A percentile compares a stretch with the other conserved stretches of the same genome.
Conservation (phyloP, 2,329 filamentous ascomycete species). For the Rutstroemia sp. region DNA sequence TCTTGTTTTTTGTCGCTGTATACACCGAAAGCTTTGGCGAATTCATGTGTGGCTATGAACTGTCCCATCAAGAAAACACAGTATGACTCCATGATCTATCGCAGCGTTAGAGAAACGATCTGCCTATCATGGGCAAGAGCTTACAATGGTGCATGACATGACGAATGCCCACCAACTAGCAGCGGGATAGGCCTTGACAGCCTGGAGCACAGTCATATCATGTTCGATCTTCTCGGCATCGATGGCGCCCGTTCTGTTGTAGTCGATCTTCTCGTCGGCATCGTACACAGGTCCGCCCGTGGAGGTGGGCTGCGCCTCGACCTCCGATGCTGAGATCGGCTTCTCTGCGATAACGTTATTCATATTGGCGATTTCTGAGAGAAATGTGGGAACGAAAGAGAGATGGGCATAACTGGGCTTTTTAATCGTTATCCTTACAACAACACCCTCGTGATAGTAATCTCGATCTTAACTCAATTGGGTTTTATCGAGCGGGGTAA, state of each 20-base stretch:
- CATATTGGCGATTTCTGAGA: conserved; percentile 19
- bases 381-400: conserved; percentile 24
- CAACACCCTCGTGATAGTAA: neutral
- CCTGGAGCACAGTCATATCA: conserved; percentile 40
- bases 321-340: conserved; percentile 10
- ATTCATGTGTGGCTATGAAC: conserved; percentile 45
- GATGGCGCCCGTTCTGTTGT: conserved; percentile 24
- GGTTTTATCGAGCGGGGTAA: too few relatives aligned
- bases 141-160: conserved; percentile 48
- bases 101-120: conserved; percentile 10
- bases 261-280: conserved; percentile 22
- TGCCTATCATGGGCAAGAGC: conserved; percentile 9
- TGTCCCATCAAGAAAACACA: conserved; percentile 53
- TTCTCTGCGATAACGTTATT: conserved; percentile 14
- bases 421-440: conserved; percentile 19
- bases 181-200: conserved; percentile 44
- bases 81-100: conserved; percentile 57
- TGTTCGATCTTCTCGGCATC: conserved; percentile 49
- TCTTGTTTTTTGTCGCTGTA: neutral
- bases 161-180: conserved; percentile 48
- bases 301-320: conserved; percentile 21
- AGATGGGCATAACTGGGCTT: conserved; percentile 22
- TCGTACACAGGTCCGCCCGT: conserved; percentile 28
- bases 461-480: too few relatives aligned
- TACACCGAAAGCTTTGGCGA: conserved; percentile 26